Base-by-base conservation (phyloP, 2,329 filamentous ascomycete species). In the Venturia nashicola region DNA sequence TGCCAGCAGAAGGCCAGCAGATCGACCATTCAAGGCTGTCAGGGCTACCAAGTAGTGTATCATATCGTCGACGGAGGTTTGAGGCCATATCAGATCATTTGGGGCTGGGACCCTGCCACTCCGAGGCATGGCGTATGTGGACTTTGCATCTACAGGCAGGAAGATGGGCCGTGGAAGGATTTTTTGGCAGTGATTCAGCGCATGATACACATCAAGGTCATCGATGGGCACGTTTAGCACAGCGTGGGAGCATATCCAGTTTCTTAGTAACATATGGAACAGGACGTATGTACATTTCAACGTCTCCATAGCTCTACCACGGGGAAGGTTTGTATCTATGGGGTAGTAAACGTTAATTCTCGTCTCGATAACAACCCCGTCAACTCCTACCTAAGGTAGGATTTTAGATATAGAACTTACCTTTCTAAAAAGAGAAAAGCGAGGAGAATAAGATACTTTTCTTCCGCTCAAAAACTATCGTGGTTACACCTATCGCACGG, bases 1-100 rank as follows among this genome's bases (percentile, higher is more conserved):
- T 9, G 71, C 67, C 62, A 44, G 67, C 32, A 61, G 20, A 54
- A 64, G 70, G 44, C 57, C 66, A 20, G 61, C 46, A 27, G 46
- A 63, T 39, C 46, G 20, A 39, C 61, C 61, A 23, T 63, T 63
- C 32, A 57, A 57, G 32, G 27, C 51, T 34, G 51, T 57, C 32
- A 57, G 51, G 51, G 51, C 51, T 18, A 57, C 32, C 32, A 36
- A 36, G 9, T 57, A 57, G 51, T 57, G 7, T 36, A 34, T 9
- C 36, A 32, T 57, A n/a, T 18, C 32, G 51, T 57, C 16, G 11
- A 32, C 48, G 51, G 51, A 57, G 32, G 36, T 34, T 34, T 36
- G 51, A 36, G 18, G 23, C 32, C 32, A 36, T 57, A 3, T n/a
- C 16, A 14, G 12, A n/a, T 36, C 27, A 36, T 57, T 36, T 57